These are phyloP conservation scores for Metschnikowia baotianmanensis DNA, from an alignment of 805 yeast genomes.

Conservation along the genomic window DNA sequence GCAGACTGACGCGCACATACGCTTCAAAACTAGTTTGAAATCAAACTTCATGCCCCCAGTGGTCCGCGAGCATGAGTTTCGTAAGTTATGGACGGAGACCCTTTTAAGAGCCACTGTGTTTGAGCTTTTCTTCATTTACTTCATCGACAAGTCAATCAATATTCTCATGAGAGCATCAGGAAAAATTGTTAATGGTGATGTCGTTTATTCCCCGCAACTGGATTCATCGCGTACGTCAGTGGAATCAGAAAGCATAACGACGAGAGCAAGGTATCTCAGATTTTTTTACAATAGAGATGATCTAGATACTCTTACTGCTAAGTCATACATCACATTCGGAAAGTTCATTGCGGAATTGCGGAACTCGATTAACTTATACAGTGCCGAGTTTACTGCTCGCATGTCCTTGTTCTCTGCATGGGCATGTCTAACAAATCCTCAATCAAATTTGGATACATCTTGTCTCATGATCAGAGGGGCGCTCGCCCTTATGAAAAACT, in stretches of 20 bases:
- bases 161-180: conserved; percentile 22
- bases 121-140: conserved; percentile 33
- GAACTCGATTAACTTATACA: conserved; percentile 28
- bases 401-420: conserved; percentile 38
- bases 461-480: conserved; percentile 36
- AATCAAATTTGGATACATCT: conserved; percentile 33
- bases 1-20: conserved; percentile 3
- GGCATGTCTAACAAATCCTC: conserved; percentile 33
- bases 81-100: conserved; percentile 31
- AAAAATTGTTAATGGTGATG: conserved; percentile 19
- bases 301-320: conserved; percentile 28
- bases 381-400: conserved; percentile 36
- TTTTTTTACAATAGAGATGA: conserved; percentile 30
- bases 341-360: conserved; percentile 33
- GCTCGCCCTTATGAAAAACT: conserved; percentile 28
- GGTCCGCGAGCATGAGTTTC: conserved; percentile 23
- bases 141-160: conserved; percentile 38
- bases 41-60: conserved; percentile 22
- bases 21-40: neutral
- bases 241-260: neutral
- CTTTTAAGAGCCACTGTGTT: conserved; percentile 28
- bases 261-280: neutral
- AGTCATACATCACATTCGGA: conserved; percentile 36
- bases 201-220: conserved; percentile 10
- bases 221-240: conserved; percentile 4